Base-by-base conservation (phyloP, 2,329 filamentous ascomycete genomes). In the Colletotrichum falcatum region DNA sequence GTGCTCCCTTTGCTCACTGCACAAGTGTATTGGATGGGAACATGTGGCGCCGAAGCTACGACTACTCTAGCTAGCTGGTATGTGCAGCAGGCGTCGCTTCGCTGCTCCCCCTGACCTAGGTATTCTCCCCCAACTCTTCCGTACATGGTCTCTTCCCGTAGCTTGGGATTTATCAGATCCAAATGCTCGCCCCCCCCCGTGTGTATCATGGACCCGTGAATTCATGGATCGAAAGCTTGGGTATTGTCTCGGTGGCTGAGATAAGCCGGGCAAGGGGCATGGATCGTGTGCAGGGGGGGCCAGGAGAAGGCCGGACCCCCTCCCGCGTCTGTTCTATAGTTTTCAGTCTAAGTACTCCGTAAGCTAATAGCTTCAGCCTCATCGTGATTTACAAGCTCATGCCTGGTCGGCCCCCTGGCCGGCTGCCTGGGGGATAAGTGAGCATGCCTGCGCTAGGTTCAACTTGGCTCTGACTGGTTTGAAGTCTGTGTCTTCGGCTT, bases 11-110 rank as follows among this genome's bases (percentile, higher is more conserved):
- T 20, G 16, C 44, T 39, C 23, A 59, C n/a, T 39, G 55, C 62
- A 28, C 49, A 56, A 35, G 14, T 54, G 61, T 62, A 58, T 70
- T 56, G 42, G 62, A 56, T 56, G 66, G 51, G 33, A 58, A 35
- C 37, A 14, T 61, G 26, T 58, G 51, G 42, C 63, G 42, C 51
- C 67, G 67, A 46, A 66, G 56, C 67, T 62, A 66, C 42, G 67
- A 56, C 56, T 55, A 44, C 18, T n/a, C 16, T 20, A 42, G 65
- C 61, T 54, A 48, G 12, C 37, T 44, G 56, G 61, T 61, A 66
- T 46, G 49, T 61, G 56, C 49, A 44, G 62, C 51, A 56, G 48
- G 55, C 56, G 55, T 39, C 46, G 30, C 62, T 30, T 14, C 26
- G 54, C 48, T 42, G 7, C 61, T 61, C 44, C 33, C 61, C 23